Evolutionary conservation across 2,329 filamentous ascomycete species (phyloP), one percentile per base, ranked within the genome.

Genomic region (Canariomyces notabilis): DNA sequence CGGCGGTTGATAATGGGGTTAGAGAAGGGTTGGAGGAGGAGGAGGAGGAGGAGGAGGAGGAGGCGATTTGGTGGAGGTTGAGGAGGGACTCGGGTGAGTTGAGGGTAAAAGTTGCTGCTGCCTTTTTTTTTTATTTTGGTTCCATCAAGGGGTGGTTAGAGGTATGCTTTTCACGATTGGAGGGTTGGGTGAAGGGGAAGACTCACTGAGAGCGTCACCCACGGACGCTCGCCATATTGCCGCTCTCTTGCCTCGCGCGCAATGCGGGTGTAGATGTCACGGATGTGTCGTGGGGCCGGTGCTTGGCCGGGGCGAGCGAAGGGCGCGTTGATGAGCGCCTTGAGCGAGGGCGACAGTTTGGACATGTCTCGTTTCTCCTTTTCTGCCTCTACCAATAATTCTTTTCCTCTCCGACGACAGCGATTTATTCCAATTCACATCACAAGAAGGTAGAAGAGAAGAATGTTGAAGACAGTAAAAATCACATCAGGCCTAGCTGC

Each of bases 71-170:
- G 66, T 81, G 82, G 11, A 90, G 75, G 18, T 76, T 67, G 4
- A 78, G 68, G 54, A 91, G 77, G 3, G 86, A 85, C 47, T 86
- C 83, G 19, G 87, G 87, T 2, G 87, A 89, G 70, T 94, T 93
- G 72, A 93, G 80, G 1, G 88, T 93, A 69, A 91, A 87, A 2
- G 87, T 89, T 15, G 87, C 83, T 23, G 87, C 88, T 1, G 87
- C 85, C 82, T 88, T 33, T 37, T 23, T 8, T 33, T 37, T 38
- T 42, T 34, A 11, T 22, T 22, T n/a, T 4, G 22, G 22, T 29
- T 29, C 19, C 6, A 18, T 34, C 18, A 18, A n/a, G 11, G 23
- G 29, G 6, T 20, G 21, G n/a, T 15, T 26, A 20, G 31, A 43
- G 4, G 22, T 19, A 12, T n/a, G 48, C 8, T 29, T n/a, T n/a